These are phyloP conservation scores for Fragaria nilgerrensis DNA, from an alignment of 306 rosid genomes.

Conservation along the genomic window DNA sequence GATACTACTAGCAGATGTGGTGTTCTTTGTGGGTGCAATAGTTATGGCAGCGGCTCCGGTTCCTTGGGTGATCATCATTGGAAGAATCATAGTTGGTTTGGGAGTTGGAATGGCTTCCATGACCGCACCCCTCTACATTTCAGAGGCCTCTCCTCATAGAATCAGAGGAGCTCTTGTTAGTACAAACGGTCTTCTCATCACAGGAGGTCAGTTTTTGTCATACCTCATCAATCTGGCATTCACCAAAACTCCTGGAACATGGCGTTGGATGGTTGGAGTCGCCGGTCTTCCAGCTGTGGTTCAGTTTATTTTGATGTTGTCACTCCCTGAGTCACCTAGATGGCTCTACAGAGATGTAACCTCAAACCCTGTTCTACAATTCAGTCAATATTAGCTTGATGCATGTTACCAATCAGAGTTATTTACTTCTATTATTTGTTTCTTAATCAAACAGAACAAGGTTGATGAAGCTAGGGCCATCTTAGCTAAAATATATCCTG, in stretches of 20 bases:
- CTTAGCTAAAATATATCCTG: constrained; percentile 46
- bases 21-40: constrained; percentile 59
- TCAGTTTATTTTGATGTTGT: constrained; percentile 65
- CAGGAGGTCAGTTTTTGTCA: constrained; percentile 76
- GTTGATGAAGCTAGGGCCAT: constrained; percentile 52
- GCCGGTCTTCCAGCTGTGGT: constrained; percentile 62
- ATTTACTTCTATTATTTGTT: neutral
- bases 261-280: constrained; percentile 95
- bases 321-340: constrained; percentile 89
- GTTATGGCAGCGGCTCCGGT: constrained; percentile 61
- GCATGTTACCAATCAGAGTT: neutral
- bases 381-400: neutral
- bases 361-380: neutral
- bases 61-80: constrained; percentile 65
- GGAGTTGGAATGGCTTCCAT: constrained; percentile 95
- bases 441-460: constrained; percentile 39
- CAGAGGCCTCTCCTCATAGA: constrained; percentile 79
- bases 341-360: constrained; percentile 74
- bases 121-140: constrained; percentile 82
- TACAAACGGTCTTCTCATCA: constrained; percentile 59
- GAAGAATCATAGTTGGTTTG: constrained; percentile 72
- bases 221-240: constrained; percentile 73
- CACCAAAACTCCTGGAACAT: constrained; percentile 56
- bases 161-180: constrained; percentile 82
- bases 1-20: constrained; percentile 55